Conservation (phyloP, 176 grass and related monocot species). For the Avena sativa region DNA sequence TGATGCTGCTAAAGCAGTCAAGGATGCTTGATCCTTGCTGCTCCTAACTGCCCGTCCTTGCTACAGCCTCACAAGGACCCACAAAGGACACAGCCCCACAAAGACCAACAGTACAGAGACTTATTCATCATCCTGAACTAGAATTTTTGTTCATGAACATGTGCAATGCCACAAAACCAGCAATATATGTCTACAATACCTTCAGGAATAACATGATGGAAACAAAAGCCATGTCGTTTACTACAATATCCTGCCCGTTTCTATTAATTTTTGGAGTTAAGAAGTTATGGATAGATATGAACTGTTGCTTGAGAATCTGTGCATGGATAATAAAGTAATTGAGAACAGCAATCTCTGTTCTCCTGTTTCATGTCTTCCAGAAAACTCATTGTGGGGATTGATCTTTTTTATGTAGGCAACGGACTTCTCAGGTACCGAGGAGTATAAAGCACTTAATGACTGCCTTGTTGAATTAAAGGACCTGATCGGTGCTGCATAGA, state of each 20-base stretch:
- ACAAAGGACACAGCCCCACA: too few species aligned
- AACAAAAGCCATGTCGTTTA: background rate
- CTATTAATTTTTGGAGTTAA: background rate
- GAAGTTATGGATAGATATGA: conserved; percentile 4
- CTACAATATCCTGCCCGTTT: background rate
- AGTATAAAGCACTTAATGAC: conserved; percentile 62
- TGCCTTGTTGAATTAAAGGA: conserved; percentile 72
- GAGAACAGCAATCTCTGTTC: background rate
- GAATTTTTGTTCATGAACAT: background rate
- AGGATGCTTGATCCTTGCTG: too few species aligned
- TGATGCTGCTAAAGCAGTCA: too few species aligned
- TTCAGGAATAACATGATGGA: background rate
- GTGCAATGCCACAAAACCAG: background rate
- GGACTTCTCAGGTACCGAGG: conserved; percentile 63
- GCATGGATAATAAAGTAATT: background rate
- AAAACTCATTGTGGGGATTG: conserved; percentile 28
- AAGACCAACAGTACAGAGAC: too few species aligned
- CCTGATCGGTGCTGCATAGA: conserved; percentile 50
- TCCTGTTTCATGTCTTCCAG: background rate
- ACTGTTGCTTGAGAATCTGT: conserved; percentile 2
- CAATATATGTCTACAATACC: conserved; percentile 16
- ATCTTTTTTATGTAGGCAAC: conserved; percentile 53
- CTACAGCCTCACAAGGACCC: too few species aligned
- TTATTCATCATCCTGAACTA: background rate
- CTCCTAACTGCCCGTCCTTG: too few species aligned